These are phyloP conservation scores for Globisporangium solare DNA, from an alignment of 352 stramenopile genomes.

Conservation along the genomic window DNA sequence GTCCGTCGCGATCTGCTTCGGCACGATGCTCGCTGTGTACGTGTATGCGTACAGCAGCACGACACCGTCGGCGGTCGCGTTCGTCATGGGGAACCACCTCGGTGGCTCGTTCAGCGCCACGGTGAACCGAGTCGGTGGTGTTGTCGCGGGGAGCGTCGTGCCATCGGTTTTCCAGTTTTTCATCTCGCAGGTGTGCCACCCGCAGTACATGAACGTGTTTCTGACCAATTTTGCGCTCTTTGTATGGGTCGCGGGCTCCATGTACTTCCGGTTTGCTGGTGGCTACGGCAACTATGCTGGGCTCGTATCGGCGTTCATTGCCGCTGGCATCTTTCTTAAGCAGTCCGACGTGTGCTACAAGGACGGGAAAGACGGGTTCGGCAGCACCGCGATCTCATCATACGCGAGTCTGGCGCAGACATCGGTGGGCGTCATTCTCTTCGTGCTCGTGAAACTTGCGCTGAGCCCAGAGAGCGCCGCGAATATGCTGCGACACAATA, in stretches of 20 bases:
- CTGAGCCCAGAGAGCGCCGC: slow-evolving; percentile 68
- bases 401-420: slow-evolving; percentile 78
- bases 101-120: slow-evolving; percentile 50
- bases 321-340: slow-evolving; percentile 55
- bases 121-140: slow-evolving; percentile 39
- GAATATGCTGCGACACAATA: slow-evolving; percentile 60
- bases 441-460: slow-evolving; percentile 64
- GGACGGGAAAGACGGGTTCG: slow-evolving; percentile 29
- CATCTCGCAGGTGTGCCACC: slow-evolving; percentile 31
- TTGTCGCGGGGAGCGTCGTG: slow-evolving; percentile 42
- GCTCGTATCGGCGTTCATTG: slow-evolving; percentile 61
- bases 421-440: slow-evolving; percentile 66
- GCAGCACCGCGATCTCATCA: slow-evolving; percentile 52
- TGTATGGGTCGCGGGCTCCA: slow-evolving; percentile 47
- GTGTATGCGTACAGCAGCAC: slow-evolving; percentile 38
- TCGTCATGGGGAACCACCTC: slow-evolving; percentile 49
- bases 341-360: slow-evolving; percentile 53
- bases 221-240: slow-evolving; percentile 45
- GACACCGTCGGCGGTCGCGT: slow-evolving; percentile 31
- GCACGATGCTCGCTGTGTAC: slow-evolving; percentile 35
- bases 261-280: slow-evolving; percentile 59
- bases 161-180: slow-evolving; percentile 51
- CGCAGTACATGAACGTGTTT: slow-evolving; percentile 20
- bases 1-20: slow-evolving; percentile 27
- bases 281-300: slow-evolving; percentile 57